A percentile compares a stretch with the other conserved stretches of the same genome.
Conservation (phyloP, 2,329 filamentous ascomycete genomes). For the Trichoderma sp. region DNA sequence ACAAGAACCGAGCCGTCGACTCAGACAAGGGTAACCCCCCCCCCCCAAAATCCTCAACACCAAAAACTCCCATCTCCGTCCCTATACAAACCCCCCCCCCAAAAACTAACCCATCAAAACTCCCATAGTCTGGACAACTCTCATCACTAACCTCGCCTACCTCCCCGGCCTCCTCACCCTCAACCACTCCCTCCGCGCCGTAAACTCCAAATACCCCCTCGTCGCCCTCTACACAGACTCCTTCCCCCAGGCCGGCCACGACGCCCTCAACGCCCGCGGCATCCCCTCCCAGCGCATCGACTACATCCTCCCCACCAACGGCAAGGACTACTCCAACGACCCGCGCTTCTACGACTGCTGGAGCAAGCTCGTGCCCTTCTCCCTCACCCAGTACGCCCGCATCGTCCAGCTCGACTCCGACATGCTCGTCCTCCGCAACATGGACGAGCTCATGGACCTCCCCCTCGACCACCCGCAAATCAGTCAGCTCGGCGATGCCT, state of each 20-base stretch:
- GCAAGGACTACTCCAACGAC: conserved; percentile 68
- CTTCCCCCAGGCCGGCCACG: conserved; percentile 65
- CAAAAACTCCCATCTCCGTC: background rate
- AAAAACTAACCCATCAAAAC: conserved; percentile 14
- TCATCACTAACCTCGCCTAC: conserved; percentile 83
- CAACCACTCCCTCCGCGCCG: conserved; percentile 67
- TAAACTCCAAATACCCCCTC: conserved; percentile 68
- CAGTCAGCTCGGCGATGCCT: conserved; percentile 23
- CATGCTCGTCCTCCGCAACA: conserved; percentile 79
- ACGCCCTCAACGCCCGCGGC: conserved; percentile 63
- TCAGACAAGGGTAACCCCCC: conserved; percentile 37
- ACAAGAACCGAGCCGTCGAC: conserved; percentile 34
- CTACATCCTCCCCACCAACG: conserved; percentile 66
- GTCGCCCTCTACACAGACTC: conserved; percentile 78
- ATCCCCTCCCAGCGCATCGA: conserved; percentile 69
- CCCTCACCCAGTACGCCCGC: conserved; percentile 69
- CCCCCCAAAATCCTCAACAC: background rate
- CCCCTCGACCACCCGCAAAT: conserved; percentile 55
- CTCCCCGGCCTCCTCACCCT: conserved; percentile 80
- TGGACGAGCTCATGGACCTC: conserved; percentile 91
- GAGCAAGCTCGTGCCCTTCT: conserved; percentile 81
- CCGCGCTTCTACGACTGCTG: conserved; percentile 87
- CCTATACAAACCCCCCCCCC: background rate
- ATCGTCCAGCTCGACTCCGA: conserved; percentile 85
- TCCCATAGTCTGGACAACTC: conserved; percentile 73